phyloP scores from a whole-genome alignment of 2,329 filamentous ascomycete species.

The Microdochium paspali region DNA sequence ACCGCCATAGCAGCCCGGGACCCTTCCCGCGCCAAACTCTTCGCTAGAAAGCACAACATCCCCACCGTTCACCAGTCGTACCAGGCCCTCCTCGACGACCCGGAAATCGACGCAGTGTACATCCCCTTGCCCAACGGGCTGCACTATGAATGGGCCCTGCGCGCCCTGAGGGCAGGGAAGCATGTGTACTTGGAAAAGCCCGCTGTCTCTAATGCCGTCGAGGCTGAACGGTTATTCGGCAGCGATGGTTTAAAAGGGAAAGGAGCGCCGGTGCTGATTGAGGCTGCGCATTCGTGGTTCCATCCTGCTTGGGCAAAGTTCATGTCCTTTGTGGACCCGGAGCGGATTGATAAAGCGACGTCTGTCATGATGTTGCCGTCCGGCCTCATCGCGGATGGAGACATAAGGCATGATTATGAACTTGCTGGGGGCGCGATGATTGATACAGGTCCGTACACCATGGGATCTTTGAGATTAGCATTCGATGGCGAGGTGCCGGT shows the following conservation, averaged over 20 bases:
- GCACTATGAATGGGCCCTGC: constrained; percentile 27
- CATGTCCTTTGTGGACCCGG: constrained; percentile 17
- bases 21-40: neutral
- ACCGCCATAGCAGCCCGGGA: constrained; percentile 2
- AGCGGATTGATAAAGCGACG: constrained; percentile 15
- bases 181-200: constrained; percentile 39
- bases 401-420: constrained; percentile 21
- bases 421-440: constrained; percentile 12
- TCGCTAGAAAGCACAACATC: constrained; percentile 3
- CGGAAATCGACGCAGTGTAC: constrained; percentile 29
- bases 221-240: constrained; percentile 24
- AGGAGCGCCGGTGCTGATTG: constrained; percentile 26
- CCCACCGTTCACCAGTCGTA: constrained; percentile 1
- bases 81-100: constrained; percentile 16
- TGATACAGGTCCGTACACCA: constrained; percentile 30
- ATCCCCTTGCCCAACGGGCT: constrained; percentile 25
- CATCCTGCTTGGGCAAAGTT: constrained; percentile 24
- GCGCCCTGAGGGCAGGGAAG: constrained; percentile 28
- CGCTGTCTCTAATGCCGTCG: constrained; percentile 22
- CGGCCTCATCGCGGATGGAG: constrained; percentile 11
- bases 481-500: constrained; percentile 24
- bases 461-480: constrained; percentile 27
- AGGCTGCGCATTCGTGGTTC: constrained; percentile 32
- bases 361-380: constrained; percentile 11
- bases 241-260: constrained; percentile 15